phyloP scores from a whole-genome alignment of 306 rosid genomes.

The Myrica gale region DNA sequence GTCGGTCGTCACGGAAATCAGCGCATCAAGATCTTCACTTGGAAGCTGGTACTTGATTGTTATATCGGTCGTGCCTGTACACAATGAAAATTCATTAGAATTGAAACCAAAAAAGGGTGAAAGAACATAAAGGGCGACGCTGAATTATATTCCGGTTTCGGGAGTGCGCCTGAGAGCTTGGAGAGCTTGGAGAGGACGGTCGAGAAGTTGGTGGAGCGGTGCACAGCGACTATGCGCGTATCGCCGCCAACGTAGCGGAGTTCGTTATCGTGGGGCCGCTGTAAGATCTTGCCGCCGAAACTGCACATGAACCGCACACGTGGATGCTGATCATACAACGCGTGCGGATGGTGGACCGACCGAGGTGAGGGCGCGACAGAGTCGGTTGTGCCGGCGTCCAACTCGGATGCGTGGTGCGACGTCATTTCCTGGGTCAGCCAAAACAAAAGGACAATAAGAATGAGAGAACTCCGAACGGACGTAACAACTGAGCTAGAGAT shows the following conservation, averaged over 20 bases:
- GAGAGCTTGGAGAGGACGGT: slow-evolving; percentile 65
- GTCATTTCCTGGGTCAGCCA: slow-evolving; percentile 40
- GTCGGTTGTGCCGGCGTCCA: slow-evolving; percentile 52
- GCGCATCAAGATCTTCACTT: slow-evolving; percentile 88
- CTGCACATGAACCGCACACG: slow-evolving; percentile 95
- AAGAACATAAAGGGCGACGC: too few relatives aligned
- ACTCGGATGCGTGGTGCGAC: slow-evolving; percentile 48
- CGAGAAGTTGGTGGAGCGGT: slow-evolving; percentile 64
- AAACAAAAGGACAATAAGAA: background rate
- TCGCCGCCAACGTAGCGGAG: slow-evolving; percentile 98
- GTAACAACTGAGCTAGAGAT: background rate
- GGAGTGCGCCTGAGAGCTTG: slow-evolving; percentile 61
- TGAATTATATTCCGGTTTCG: too few relatives aligned
- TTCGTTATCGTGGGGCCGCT: slow-evolving; percentile 87
- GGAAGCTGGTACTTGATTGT: slow-evolving; percentile 94
- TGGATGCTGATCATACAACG: slow-evolving; percentile 33
- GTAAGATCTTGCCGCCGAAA: slow-evolving; percentile 88
- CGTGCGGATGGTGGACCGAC: slow-evolving; percentile 35
- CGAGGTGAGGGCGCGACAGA: slow-evolving; percentile 79
- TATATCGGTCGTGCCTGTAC: slow-evolving; percentile 55
- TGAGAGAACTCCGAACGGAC: background rate
- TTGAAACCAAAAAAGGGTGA: background rate
- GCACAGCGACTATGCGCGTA: slow-evolving; percentile 77
- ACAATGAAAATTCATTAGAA: background rate
- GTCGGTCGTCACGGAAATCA: slow-evolving; percentile 82